phyloP scores from a whole-genome alignment of 2,329 filamentous ascomycete genomes.

The Gaeumannomyces sp. region DNA sequence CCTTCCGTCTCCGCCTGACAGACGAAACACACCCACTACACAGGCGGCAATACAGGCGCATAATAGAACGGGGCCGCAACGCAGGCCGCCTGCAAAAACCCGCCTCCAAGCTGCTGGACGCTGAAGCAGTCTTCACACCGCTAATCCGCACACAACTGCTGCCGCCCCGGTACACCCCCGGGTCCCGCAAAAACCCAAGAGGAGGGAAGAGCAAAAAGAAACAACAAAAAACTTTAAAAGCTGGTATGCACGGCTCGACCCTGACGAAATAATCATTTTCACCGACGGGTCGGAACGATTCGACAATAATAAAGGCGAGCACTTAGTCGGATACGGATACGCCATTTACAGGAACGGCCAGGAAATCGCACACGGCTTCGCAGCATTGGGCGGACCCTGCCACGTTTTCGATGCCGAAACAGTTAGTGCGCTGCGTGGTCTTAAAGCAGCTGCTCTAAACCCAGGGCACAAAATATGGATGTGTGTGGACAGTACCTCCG shows the following conservation, averaged over 20 bases:
- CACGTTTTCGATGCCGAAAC: slow-evolving; percentile 3
- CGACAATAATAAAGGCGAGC: too few relatives aligned
- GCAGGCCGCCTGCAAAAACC: not conserved
- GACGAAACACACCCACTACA: not conserved
- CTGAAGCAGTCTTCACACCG: not conserved
- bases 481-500: not conserved
- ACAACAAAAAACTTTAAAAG: too few relatives aligned
- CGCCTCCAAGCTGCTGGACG: slow-evolving; percentile 2
- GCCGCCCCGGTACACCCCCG: slow-evolving; percentile 4
- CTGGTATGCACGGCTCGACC: too few relatives aligned
- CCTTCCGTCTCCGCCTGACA: not conserved
- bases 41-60: not conserved
- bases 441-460: not conserved
- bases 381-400: too few relatives aligned
- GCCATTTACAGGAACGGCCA: too few relatives aligned
- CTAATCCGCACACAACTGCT: slow-evolving; percentile 1
- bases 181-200: not conserved
- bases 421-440: not conserved
- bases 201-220: too few relatives aligned
- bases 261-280: too few relatives aligned
- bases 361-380: too few relatives aligned
- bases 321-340: too few relatives aligned
- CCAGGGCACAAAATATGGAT: slow-evolving; percentile 2
- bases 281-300: too few relatives aligned
- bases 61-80: slow-evolving; percentile 2